Percentiles rank a stretch among this genome's conserved stretches.
Conservation (phyloP, 2,329 filamentous ascomycete species). For the Cercospora sp. region DNA sequence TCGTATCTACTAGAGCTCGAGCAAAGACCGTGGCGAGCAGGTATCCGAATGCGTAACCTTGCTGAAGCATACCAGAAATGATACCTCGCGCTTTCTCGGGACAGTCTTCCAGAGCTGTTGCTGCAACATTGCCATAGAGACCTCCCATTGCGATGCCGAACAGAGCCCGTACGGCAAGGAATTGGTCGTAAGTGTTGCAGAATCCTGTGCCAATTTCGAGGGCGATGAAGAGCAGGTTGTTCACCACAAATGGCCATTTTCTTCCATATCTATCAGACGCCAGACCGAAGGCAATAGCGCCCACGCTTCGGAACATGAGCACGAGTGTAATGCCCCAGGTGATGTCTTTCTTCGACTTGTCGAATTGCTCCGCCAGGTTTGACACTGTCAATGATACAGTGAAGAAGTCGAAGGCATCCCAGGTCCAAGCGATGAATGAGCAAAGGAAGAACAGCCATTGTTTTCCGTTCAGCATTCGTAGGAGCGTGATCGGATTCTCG, state of each 20-base stretch:
- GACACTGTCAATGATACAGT: conserved; percentile 60
- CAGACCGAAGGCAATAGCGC: conserved; percentile 58
- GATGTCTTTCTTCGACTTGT: conserved; percentile 58
- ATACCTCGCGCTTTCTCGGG: conserved; percentile 60
- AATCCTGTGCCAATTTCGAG: conserved; percentile 63
- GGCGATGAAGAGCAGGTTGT: conserved; percentile 62
- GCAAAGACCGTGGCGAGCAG: conserved; percentile 51
- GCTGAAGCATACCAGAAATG: conserved; percentile 63
- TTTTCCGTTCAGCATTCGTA: conserved; percentile 54
- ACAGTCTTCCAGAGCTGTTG: conserved; percentile 64
- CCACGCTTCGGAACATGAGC: conserved; percentile 63
- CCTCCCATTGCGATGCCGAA: conserved; percentile 67
- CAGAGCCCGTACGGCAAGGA: conserved; percentile 60
- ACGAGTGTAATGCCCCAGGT: conserved; percentile 60
- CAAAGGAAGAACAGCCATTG: conserved; percentile 62
- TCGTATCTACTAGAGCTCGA: conserved; percentile 70
- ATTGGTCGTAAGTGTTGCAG: conserved; percentile 58
- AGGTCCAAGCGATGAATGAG: conserved; percentile 54
- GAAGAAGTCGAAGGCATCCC: conserved; percentile 63
- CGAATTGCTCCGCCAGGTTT: conserved; percentile 56
- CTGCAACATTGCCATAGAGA: conserved; percentile 62
- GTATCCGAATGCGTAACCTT: conserved; percentile 66
- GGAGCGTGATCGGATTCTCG: conserved; percentile 55
- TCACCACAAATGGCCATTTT: conserved; percentile 57
- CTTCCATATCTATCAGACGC: conserved; percentile 39